phyloP scores from a whole-genome alignment of 495 filamentous ascomycete species.

The Talaromyces nanjingensis region DNA sequence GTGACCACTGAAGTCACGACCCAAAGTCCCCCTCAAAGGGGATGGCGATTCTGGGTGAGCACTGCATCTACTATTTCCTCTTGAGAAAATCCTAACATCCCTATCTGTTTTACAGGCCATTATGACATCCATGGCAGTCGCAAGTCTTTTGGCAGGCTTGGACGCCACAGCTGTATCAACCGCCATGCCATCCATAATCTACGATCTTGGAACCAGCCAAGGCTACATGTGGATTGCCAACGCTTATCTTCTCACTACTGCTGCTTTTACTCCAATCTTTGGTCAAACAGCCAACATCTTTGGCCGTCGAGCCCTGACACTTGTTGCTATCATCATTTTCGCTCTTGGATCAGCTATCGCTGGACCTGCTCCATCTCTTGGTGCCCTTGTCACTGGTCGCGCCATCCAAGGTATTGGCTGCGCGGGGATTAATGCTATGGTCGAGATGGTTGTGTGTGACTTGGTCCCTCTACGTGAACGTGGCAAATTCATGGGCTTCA shows the following conservation, averaged over 20 bases:
- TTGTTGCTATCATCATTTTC: constrained; percentile 13
- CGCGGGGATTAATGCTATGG: constrained; percentile 25
- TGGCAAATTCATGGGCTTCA: constrained; percentile 20
- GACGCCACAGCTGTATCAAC: constrained; percentile 33
- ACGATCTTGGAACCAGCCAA: constrained; percentile 20
- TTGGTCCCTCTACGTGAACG: constrained; percentile 24
- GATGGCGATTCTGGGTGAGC: constrained; percentile 2
- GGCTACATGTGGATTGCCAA: constrained; percentile 35
- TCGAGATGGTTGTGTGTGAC: constrained; percentile 29
- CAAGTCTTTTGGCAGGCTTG: constrained; percentile 13
- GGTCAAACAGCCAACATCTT: constrained; percentile 11
- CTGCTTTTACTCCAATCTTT: constrained; percentile 6
- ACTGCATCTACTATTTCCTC: background rate
- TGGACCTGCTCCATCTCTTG: constrained; percentile 11
- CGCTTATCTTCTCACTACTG: constrained; percentile 26
- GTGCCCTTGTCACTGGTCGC: constrained; percentile 23
- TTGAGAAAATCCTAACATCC: background rate
- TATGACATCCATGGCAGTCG: constrained; percentile 3
- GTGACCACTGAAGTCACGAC: background rate
- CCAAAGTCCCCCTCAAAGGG: background rate
- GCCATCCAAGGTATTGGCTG: constrained; percentile 29
- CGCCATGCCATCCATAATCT: constrained; percentile 30
- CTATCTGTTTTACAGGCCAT: background rate
- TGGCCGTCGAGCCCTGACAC: constrained; percentile 11
- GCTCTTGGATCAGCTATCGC: constrained; percentile 16